phyloP scores from a whole-genome alignment of 257 asterid species.

The Galeopsis tetrahit region DNA sequence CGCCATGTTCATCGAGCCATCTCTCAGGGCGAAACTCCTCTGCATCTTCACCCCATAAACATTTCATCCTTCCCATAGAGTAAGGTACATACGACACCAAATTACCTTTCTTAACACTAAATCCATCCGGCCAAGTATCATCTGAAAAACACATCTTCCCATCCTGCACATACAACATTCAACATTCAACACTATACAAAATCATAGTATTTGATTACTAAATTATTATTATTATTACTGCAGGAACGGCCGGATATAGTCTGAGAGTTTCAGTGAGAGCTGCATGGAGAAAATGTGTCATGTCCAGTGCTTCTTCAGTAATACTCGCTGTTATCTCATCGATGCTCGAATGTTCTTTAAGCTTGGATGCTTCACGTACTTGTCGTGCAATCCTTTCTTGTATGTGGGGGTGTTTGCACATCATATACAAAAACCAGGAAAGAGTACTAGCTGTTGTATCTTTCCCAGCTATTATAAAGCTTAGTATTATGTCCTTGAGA shows the following conservation, averaged over 20 bases:
- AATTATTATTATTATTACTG: constrained; percentile 34
- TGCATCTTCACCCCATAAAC: constrained; percentile 76
- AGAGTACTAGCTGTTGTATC: constrained; percentile 73
- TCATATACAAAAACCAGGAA: constrained; percentile 74
- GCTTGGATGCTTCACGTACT: constrained; percentile 44
- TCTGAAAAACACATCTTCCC: constrained; percentile 65
- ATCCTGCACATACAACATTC: constrained; percentile 40
- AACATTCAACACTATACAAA: neutral
- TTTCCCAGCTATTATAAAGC: constrained; percentile 79
- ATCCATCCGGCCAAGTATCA: constrained; percentile 69
- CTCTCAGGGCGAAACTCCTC: constrained; percentile 70
- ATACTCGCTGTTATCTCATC: constrained; percentile 49
- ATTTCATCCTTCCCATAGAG: constrained; percentile 74
- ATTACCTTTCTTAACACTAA: constrained; percentile 58
- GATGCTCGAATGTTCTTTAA: constrained; percentile 31
- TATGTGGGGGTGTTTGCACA: constrained; percentile 64
- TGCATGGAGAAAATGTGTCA: constrained; percentile 73
- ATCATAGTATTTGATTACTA: too few species aligned
- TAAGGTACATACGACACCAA: constrained; percentile 50
- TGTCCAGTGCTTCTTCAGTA: constrained; percentile 60
- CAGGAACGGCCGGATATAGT: constrained; percentile 67
- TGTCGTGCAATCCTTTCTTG: constrained; percentile 55
- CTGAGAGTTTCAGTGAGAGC: constrained; percentile 68
- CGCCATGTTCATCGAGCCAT: constrained; percentile 61
- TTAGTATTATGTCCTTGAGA: constrained; percentile 66